A percentile compares a stretch with the other conserved stretches of the same genome.
Conservation (phyloP, 345 rosid genomes). For the Salix arbutifolia region DNA sequence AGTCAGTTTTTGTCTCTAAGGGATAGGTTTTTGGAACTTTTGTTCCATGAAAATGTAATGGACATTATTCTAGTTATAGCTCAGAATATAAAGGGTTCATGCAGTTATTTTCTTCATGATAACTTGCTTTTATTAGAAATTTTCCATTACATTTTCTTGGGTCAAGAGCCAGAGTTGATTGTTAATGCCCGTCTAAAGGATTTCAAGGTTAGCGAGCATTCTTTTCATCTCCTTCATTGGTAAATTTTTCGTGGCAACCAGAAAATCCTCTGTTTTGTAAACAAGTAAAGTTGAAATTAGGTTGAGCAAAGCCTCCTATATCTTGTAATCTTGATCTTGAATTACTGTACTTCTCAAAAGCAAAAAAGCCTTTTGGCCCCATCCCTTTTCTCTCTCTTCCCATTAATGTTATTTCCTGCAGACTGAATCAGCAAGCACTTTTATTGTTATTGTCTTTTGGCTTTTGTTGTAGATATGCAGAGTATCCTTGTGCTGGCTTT, state of each 20-base stretch:
- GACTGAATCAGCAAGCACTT: background rate
- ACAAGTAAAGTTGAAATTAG: background rate
- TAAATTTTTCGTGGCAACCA: background rate
- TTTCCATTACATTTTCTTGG: slow-evolving; percentile 62
- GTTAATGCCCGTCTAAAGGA: slow-evolving; percentile 50
- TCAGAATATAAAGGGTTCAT: slow-evolving; percentile 55
- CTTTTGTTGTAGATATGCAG: too few relatives aligned
- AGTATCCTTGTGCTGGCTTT: too few relatives aligned
- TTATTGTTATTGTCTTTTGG: background rate
- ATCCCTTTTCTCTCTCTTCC: background rate
- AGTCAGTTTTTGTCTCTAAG: slow-evolving; percentile 59
- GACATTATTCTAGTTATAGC: slow-evolving; percentile 63
- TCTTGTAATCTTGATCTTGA: background rate
- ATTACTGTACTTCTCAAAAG: background rate
- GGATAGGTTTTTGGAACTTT: slow-evolving; percentile 69
- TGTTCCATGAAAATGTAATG: slow-evolving; percentile 77
- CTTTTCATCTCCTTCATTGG: background rate
- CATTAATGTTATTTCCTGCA: background rate
- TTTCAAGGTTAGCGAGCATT: slow-evolving; percentile 31
- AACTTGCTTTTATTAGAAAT: slow-evolving; percentile 76
- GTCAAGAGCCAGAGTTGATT: slow-evolving; percentile 70
- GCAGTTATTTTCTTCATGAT: slow-evolving; percentile 66
- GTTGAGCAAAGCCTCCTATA: background rate
- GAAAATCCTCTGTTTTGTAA: background rate
- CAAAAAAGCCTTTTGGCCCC: too few relatives aligned